Base-by-base conservation (phyloP, 2,329 filamentous ascomycete species). In the Sporothrix mexicana region DNA sequence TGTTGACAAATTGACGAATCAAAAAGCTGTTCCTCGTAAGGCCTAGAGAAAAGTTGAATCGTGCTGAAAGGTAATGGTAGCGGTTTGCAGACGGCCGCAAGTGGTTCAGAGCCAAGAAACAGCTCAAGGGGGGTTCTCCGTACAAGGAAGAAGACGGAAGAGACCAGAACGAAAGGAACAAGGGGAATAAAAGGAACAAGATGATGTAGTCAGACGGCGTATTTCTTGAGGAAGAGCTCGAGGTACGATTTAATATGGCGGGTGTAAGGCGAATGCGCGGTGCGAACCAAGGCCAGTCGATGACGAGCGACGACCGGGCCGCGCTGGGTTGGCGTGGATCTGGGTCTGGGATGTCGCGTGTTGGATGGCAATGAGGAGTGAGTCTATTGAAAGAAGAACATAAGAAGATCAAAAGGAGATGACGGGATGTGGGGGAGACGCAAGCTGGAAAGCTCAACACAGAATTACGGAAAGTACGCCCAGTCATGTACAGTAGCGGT, bases 281-380 rank as follows among this genome's bases (percentile, higher is more conserved):
- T 69, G 25, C n/a, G n/a, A 9, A 15, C 66, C 49, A 69, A n/a
- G 47, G 41, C n/a, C 53, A 47, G 53, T 59, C 51, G 68, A 70
- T 70, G 68, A 70, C 68, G 68, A 59, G 53, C 36, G 36, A 59
- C n/a, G 13, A 36, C 4, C 30, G n/a, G 36, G 9, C 36, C 12
- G 12, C 10, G 51, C 36, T 59, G n/a, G 67, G 30, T 51, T 69
- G 25, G 51, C 66, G 66, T 53, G 47, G 67, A 57, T 57, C 25
- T n/a, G 23, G 67, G 17, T 2, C n/a, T 15, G 10, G 66, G 20
- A 47, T 69, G 51, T 47, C 51, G 67, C 49, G 47, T 55, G 43
- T 23, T 36, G 57, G 25, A 41, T 36, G 8, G 15, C n/a, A n/a
- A 15, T 45, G 53, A 25, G 45, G 15, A n/a, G 12, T 36, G 25